phyloP scores from a whole-genome alignment of 129 eudicot species.

The Sambucus nigra region DNA sequence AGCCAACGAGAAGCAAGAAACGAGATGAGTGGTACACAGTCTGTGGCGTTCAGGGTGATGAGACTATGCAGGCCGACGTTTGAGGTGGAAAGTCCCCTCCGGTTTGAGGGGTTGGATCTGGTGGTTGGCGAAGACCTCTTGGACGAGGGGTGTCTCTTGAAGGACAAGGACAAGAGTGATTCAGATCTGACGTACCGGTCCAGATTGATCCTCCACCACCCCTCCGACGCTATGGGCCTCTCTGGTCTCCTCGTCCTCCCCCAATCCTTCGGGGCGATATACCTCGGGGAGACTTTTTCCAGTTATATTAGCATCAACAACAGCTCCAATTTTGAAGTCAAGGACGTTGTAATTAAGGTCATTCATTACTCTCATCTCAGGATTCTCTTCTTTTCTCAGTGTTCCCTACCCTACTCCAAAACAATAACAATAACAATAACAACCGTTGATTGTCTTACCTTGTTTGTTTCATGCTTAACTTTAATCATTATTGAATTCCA shows the following conservation, averaged over 20 bases:
- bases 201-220: conserved; percentile 54
- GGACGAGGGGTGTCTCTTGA: conserved; percentile 42
- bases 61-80: conserved; percentile 83
- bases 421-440: no score
- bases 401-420: no score
- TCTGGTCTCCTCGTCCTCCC: conserved; percentile 92
- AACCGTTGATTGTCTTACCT: no score
- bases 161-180: conserved; percentile 13
- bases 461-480: no score
- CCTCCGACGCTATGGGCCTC: conserved; percentile 70
- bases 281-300: conserved; percentile 94
- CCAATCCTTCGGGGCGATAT: conserved; percentile 94
- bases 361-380: no score
- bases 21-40: conserved; percentile 59
- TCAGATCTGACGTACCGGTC: conserved; percentile 64
- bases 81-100: conserved; percentile 80
- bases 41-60: conserved; percentile 94
- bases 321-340: conserved; percentile 76
- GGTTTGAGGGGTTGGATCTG: conserved; percentile 75
- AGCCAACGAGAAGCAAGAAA: no score
- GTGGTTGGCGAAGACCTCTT: conserved; percentile 73
- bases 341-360: conserved; percentile 76
- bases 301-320: conserved; percentile 91
- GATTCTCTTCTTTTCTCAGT: no score
- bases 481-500: no score